Base-by-base conservation (phyloP, 805 yeast genomes). In the Saccharomyces jurei region DNA sequence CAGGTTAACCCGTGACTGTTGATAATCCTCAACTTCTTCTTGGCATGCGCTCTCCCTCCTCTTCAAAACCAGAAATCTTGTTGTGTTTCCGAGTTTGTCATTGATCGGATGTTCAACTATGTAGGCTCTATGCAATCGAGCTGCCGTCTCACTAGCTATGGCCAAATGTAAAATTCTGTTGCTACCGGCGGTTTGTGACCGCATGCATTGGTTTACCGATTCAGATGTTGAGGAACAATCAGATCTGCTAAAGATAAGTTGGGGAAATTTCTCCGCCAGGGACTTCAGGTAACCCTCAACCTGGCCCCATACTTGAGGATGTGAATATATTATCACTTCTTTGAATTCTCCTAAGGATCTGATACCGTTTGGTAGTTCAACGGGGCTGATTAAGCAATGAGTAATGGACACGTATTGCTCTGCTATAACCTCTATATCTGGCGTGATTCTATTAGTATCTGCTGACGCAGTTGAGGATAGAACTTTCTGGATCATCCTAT, bases 291-390 rank as follows among this genome's bases (percentile, higher is more conserved):
- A 94, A 25, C 73, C 67, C 2, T 78, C 73, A 50, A 88, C 84
- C 67, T 92, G 99, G 9, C 97, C 95, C 99, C 99, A 92, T 0
- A 91, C 99, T 69, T 92, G 99, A 1, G 99, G 97, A 70, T 92
- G 99, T 2, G 97, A 87, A 71, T 87, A 88, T 21, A 92, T 78
- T 31, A 76, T 79, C 51, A 90, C 78, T 13, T 76, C 67, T 14
- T 78, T 67, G 27, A 56, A 62, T 13, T 54, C 50, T 1, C 46
- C n/a, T 9, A 58, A 13, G 14, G 30, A 30, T 17, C 48, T 31
- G 3, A 51, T 29, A 14, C 49, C 9, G 3, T 30, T 1, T 67
- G 58, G 68, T 73, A 4, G 84, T 71, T 56, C 84, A 6, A 73
- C 41, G 0, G 67, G 52, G 3, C 66, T 51, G n/a, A 70, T 60